A percentile compares a stretch with the other conserved stretches of the same genome.
Conservation (phyloP, 2,329 filamentous ascomycete species). For the Fusarium buxicola region DNA sequence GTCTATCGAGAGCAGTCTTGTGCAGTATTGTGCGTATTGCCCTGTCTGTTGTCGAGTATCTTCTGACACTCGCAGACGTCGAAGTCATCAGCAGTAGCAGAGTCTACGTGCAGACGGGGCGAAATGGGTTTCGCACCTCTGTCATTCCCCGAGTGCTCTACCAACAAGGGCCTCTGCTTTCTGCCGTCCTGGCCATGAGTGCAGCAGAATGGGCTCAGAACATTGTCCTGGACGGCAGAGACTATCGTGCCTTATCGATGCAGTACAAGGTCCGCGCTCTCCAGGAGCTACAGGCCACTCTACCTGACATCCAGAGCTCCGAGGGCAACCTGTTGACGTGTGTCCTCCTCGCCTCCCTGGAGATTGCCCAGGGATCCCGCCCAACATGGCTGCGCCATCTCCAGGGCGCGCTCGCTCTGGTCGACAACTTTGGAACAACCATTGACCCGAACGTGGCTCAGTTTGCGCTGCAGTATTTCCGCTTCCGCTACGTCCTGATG, state of each 20-base stretch:
- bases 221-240: slow-evolving; percentile 25
- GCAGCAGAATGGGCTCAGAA: slow-evolving; percentile 42
- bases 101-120: slow-evolving; percentile 40
- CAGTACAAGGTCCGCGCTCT: slow-evolving; percentile 41
- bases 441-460: slow-evolving; percentile 34
- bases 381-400: slow-evolving; percentile 41
- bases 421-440: slow-evolving; percentile 30
- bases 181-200: slow-evolving; percentile 40
- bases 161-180: slow-evolving; percentile 32
- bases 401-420: slow-evolving; percentile 39
- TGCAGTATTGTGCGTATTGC: slow-evolving; percentile 39
- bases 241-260: slow-evolving; percentile 37
- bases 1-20: slow-evolving; percentile 29
- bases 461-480: slow-evolving; percentile 41
- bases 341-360: slow-evolving; percentile 38
- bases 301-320: slow-evolving; percentile 22
- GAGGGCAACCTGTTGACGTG: slow-evolving; percentile 41
- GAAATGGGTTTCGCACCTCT: slow-evolving; percentile 38
- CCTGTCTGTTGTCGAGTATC: too few species aligned
- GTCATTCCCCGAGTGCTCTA: slow-evolving; percentile 39
- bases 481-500: slow-evolving; percentile 41
- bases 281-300: slow-evolving; percentile 29
- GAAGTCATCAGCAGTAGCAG: slow-evolving; percentile 40
- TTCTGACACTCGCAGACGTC: slow-evolving; percentile 32
- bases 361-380: slow-evolving; percentile 40